Evolutionary conservation across 2,329 filamentous ascomycete species (phyloP).

Genomic region (Beauveria asiatica): DNA sequence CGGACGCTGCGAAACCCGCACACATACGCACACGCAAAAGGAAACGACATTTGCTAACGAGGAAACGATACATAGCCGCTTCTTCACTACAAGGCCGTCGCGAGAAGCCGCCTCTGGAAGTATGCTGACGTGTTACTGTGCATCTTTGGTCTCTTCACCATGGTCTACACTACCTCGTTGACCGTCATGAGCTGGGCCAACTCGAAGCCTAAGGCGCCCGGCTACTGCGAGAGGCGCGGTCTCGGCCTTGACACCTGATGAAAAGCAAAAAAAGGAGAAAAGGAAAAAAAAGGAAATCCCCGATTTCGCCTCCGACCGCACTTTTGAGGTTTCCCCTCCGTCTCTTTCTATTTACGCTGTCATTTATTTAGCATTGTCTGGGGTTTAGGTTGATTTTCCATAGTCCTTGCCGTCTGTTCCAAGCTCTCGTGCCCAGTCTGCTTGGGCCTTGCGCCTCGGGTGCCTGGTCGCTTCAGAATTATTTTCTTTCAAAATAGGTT

Average conservation of each 20-base stretch:
- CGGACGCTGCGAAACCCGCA: neutral
- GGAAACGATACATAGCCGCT: slow-evolving; percentile 55
- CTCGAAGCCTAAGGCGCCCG: slow-evolving; percentile 40
- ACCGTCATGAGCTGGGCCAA: slow-evolving; percentile 82
- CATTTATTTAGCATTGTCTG: slow-evolving; percentile 8
- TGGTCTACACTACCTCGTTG: slow-evolving; percentile 83
- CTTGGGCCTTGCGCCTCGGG: neutral
- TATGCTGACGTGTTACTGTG: slow-evolving; percentile 67
- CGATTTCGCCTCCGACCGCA: neutral
- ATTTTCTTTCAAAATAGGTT: neutral
- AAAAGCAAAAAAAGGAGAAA: neutral
- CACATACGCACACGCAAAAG: neutral
- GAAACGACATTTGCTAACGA: slow-evolving; percentile 22
- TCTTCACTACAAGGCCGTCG: slow-evolving; percentile 77
- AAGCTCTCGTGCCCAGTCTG: neutral
- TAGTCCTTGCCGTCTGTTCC: neutral
- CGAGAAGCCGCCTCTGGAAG: slow-evolving; percentile 58
- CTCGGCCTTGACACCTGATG: slow-evolving; percentile 6
- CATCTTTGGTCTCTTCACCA: slow-evolving; percentile 75
- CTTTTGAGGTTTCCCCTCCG: neutral
- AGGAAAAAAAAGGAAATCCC: too few relatives aligned
- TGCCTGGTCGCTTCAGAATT: neutral
- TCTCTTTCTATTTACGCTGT: neutral
- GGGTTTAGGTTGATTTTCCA: slow-evolving; percentile 7
- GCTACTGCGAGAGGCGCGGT: slow-evolving; percentile 43